phyloP scores from a whole-genome alignment of 768 basidiomycete species.

The Boletus huronensis region DNA sequence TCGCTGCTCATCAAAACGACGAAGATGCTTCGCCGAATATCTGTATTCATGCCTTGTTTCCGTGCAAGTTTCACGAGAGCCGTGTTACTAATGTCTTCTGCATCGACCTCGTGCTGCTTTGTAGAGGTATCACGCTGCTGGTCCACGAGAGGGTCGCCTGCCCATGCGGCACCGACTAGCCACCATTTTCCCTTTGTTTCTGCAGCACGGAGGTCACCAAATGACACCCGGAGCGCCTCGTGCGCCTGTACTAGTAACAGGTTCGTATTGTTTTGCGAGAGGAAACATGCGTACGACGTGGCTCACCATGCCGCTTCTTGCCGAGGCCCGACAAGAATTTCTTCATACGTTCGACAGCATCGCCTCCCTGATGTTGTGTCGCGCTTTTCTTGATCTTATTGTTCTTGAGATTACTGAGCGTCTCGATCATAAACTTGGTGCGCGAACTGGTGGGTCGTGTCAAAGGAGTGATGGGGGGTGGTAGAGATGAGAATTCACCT shows the following conservation, averaged over 20 bases:
- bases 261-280: not conserved
- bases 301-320: conserved; percentile 70
- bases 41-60: conserved; percentile 98
- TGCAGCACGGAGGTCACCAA: conserved; percentile 81
- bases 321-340: conserved; percentile 74
- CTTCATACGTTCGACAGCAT: conserved; percentile 82
- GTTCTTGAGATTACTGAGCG: conserved; percentile 86
- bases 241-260: conserved; percentile 63
- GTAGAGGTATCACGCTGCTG: conserved; percentile 39
- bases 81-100: conserved; percentile 33
- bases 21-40: conserved; percentile 87
- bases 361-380: conserved; percentile 65
- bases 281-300: not conserved
- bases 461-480: not conserved
- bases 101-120: conserved; percentile 21
- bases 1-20: conserved; percentile 94
- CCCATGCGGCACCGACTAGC: conserved; percentile 96
- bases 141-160: conserved; percentile 85
- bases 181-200: conserved; percentile 96
- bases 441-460: conserved; percentile 59
- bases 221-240: conserved; percentile 82
- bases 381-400: conserved; percentile 72
- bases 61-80: conserved; percentile 75
- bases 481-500: conserved; percentile 39
- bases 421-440: conserved; percentile 94